Base-by-base conservation (phyloP, 192 early-diverging fungal genomes). In the Endogone sp. region DNA sequence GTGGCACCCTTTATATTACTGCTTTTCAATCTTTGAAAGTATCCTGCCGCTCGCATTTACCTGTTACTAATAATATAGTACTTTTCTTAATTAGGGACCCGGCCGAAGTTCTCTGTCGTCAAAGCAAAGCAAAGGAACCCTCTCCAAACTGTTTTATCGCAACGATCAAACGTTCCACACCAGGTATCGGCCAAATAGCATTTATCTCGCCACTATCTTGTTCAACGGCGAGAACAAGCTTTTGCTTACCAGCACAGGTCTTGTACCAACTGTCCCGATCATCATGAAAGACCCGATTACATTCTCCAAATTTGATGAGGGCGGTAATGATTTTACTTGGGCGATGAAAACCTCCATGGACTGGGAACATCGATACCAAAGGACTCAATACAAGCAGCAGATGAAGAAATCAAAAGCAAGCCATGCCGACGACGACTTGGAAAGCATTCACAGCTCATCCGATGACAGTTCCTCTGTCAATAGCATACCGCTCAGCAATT, bases 311-410 rank as follows among this genome's bases (percentile, higher is more conserved):
- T 66, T 75, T 32, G 69, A 67, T 22, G 64, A 71, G 20, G 64
- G 66, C 32, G 58, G 65, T 55, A 65, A 70, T 16, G 74, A 75
- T 63, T 75, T 75, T 29, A 60, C 74, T 8, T 70, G 66, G 60
- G 74, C 64, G 25, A 44, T 75, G 27, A 65, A 66, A 60, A 71
- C 74, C 16, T 75, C 74, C 23, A 29, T 75, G 55, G 74, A 75
- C 64, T 75, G 74, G 74, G 69, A 69, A 25, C 62, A 70, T 49
- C 61, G 62, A 22, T 37, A 54, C 2, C 57, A 69, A 22, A 24
- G 30, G 24, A 31, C 16, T 49, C 37, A 49, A 16, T 16, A 49
- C 16, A 6, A 49, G 9, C 37, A 49, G 16, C 37, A 62, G 26
- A 62, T 30, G 11, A 27, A 62, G n/a, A 62, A 27, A 62, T 30